Percentiles rank a stretch among this genome's conserved stretches.
phyloP scores from a whole-genome alignment of 129 eudicot genomes.

The Lactuca saligna region DNA sequence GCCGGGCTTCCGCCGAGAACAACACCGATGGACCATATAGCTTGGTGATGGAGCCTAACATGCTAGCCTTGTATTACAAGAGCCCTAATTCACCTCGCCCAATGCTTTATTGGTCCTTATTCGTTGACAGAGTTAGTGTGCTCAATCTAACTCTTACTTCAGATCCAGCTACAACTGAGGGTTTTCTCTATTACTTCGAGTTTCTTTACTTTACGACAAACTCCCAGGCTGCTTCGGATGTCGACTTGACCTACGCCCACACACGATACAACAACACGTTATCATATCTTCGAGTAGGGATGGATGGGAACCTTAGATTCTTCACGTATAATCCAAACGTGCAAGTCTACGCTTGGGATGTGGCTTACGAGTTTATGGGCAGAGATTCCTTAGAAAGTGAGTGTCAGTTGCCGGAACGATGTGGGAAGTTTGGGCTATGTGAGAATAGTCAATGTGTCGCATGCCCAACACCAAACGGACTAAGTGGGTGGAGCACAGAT shows the following conservation, averaged over 20 bases:
- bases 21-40: conserved; percentile 36
- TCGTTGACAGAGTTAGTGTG: neutral
- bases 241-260: neutral
- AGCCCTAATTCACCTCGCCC: conserved; percentile 1
- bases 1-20: conserved; percentile 26
- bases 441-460: conserved; percentile 40
- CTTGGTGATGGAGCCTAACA: conserved; percentile 28
- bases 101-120: conserved; percentile 1
- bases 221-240: conserved; percentile 20
- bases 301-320: conserved; percentile 38
- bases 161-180: neutral
- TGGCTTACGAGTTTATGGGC: conserved; percentile 27
- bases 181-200: conserved; percentile 10
- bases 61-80: conserved; percentile 28
- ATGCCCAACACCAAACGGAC: conserved; percentile 35
- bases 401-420: conserved; percentile 36
- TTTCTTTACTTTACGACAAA: conserved; percentile 20
- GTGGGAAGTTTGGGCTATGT: conserved; percentile 40
- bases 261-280: conserved; percentile 29
- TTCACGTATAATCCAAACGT: conserved; percentile 25
- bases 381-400: conserved; percentile 29
- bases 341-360: conserved; percentile 29
- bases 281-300: conserved; percentile 32
- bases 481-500: conserved; percentile 33
- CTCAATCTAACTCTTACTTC: neutral